phyloP scores from a whole-genome alignment of 495 filamentous ascomycete genomes.

The Penicillium silybi region DNA sequence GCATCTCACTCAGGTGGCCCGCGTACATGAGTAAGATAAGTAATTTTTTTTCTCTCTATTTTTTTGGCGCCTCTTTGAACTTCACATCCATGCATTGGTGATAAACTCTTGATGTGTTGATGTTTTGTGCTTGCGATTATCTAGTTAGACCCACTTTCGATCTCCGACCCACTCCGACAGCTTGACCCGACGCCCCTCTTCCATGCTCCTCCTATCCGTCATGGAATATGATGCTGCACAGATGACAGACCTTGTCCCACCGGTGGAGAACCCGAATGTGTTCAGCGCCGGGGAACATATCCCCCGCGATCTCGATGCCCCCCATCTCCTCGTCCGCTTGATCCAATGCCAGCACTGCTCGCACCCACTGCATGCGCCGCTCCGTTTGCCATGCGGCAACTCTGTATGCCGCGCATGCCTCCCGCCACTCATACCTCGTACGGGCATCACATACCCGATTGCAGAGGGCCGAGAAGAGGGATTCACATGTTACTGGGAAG shows the following conservation, averaged over 20 bases:
- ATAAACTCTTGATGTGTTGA: neutral
- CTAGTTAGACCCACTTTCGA: conserved; percentile 22
- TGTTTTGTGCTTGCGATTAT: conserved; percentile 12
- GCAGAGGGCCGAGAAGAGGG: conserved; percentile 58
- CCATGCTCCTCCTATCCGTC: neutral
- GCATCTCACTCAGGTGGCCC: too few species aligned
- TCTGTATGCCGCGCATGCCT: conserved; percentile 73
- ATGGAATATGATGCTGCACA: conserved; percentile 31
- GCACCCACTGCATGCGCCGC: conserved; percentile 59
- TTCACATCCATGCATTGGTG: too few species aligned
- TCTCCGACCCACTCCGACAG: conserved; percentile 11
- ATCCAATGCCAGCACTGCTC: conserved; percentile 76
- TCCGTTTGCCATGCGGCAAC: conserved; percentile 80
- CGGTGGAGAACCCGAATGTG: conserved; percentile 10
- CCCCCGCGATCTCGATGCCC: conserved; percentile 44
- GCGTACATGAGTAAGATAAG: too few species aligned
- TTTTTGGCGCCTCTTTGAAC: too few species aligned
- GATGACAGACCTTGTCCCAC: conserved; percentile 2
- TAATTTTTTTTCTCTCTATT: neutral
- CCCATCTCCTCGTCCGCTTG: conserved; percentile 56
- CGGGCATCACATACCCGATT: conserved; percentile 71
- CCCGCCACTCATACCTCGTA: conserved; percentile 56
- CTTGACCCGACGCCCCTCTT: neutral
- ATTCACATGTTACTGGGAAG: conserved; percentile 66
- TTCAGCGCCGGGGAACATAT: conserved; percentile 32